phyloP scores from a whole-genome alignment of 768 basidiomycete genomes.

The Serendipita vermifera region DNA sequence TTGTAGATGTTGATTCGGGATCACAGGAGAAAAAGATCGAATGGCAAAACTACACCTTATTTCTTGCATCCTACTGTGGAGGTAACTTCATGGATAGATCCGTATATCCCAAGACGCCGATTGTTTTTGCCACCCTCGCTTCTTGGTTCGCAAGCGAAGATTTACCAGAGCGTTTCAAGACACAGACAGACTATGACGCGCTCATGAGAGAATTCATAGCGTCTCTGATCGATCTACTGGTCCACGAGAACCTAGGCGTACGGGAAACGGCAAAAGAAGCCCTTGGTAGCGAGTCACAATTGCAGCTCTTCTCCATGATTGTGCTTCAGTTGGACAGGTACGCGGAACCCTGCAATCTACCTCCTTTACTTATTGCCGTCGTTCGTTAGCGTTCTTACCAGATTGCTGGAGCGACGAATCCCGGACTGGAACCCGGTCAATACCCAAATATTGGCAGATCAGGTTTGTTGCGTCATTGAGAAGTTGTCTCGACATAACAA shows the following conservation, averaged over 20 bases:
- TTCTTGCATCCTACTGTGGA: slow-evolving; percentile 62
- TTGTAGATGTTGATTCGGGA: background rate
- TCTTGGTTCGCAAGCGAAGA: slow-evolving; percentile 16
- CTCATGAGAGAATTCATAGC: slow-evolving; percentile 54
- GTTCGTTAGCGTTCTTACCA: slow-evolving; percentile 18
- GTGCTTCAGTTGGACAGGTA: slow-evolving; percentile 65
- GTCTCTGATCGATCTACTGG: slow-evolving; percentile 54
- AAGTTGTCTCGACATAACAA: background rate
- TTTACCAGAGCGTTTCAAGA: slow-evolving; percentile 15
- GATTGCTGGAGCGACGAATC: slow-evolving; percentile 15
- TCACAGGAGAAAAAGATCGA: slow-evolving; percentile 56
- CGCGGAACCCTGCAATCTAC: slow-evolving; percentile 20
- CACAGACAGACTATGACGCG: slow-evolving; percentile 19
- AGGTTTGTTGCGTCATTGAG: slow-evolving; percentile 31
- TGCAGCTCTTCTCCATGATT: slow-evolving; percentile 50
- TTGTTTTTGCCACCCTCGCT: slow-evolving; percentile 13
- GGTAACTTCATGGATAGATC: slow-evolving; percentile 13
- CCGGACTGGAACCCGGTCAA: slow-evolving; percentile 16
- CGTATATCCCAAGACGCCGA: background rate
- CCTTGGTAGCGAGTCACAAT: slow-evolving; percentile 64
- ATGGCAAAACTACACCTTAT: slow-evolving; percentile 77
- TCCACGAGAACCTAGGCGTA: slow-evolving; percentile 47
- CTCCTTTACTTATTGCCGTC: slow-evolving; percentile 26
- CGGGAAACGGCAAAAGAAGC: slow-evolving; percentile 75
- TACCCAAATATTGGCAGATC: slow-evolving; percentile 48